Evolutionary conservation across 2,329 filamentous ascomycete species (phyloP), one percentile per base, ranked within the genome.

Genomic region (Albifimbria verrucaria): DNA sequence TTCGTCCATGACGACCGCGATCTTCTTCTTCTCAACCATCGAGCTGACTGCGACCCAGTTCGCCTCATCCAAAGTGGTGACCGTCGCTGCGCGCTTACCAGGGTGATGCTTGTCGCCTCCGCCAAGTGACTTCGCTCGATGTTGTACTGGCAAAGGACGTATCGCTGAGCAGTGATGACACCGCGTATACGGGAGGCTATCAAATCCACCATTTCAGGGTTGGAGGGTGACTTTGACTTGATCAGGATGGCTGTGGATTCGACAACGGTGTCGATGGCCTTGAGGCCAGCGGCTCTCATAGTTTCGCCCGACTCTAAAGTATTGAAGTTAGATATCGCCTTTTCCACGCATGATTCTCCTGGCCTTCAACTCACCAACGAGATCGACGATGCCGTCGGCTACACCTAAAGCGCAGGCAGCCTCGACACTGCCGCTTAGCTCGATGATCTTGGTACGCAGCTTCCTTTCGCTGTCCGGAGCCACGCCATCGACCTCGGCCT

Each of bases 91-190:
- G 49, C 94, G 88, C 77, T 94, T 96, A 57, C 94, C 94, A 0
- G 94, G 94, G 94, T 97, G 68, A 97, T 89, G 61, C 81, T 81
- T 46, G 81, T 83, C 9, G 89, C 92, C 26, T 77, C 75, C 7
- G 78, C 65, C 52, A 99, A 82, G 51, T 83, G 81, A 47, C 73
- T 69, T 56, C 92, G 85, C 61, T 89, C 82, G 54, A 97, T 84
- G 74, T 99, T 99, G 80, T 97, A 99, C 68, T 95, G 92, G 77
- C 94, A 97, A 25, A 97, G 83, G 24, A 97, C 91, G 68, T 89
- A 97, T 72, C 86, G 88, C 75, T 99, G 91, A 10, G 94, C 94
- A 42, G 91, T 93, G 67, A 99, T 97, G 58, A 99, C 92, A 71
- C 94, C 94, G 55, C 85, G 83, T 66, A 99, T 96, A 64, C 94